phyloP scores from a whole-genome alignment of 345 rosid genomes.

The Odontarrhena argentea region DNA sequence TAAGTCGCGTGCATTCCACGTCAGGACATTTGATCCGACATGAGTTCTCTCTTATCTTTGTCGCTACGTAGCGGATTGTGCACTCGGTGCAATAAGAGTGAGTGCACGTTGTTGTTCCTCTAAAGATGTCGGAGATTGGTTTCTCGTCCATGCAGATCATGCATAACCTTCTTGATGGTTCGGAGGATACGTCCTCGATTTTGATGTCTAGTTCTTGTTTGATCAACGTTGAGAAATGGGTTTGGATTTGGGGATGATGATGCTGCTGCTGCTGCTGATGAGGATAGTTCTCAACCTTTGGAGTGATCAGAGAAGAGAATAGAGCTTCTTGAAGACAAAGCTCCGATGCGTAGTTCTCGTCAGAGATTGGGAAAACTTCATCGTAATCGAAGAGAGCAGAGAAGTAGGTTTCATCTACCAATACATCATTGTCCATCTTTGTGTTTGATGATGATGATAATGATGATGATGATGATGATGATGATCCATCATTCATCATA shows the following conservation, averaged over 20 bases:
- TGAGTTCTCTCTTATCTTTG: conserved; percentile 40
- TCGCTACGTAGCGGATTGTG: conserved; percentile 48
- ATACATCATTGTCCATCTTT: conserved; percentile 18
- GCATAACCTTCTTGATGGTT: conserved; percentile 48
- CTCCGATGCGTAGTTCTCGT: conserved; percentile 47
- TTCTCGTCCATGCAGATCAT: conserved; percentile 60
- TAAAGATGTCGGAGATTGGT: conserved; percentile 47
- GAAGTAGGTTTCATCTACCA: conserved; percentile 49
- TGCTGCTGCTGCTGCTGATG: no score
- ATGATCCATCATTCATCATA: conserved; percentile 31
- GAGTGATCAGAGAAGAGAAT: conserved; percentile 29
- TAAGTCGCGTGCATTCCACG: conserved; percentile 43
- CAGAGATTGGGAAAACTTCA: conserved; percentile 47
- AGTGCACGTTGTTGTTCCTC: conserved; percentile 37
- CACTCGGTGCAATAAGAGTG: conserved; percentile 64
- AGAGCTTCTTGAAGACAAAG: conserved; percentile 57
- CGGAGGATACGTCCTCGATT: conserved; percentile 25
- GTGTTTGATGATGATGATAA: conserved; percentile 32
- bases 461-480: conserved; percentile 39
- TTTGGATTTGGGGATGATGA: background rate
- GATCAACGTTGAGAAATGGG: background rate
- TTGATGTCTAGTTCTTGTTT: conserved; percentile 16
- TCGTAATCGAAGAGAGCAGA: conserved; percentile 43
- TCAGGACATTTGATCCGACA: conserved; percentile 57
- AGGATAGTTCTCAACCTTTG: background rate